Evolutionary conservation across 257 asterid species (phyloP), one percentile per base, ranked within the genome.

Genomic region (Osmanthus fragrans): DNA sequence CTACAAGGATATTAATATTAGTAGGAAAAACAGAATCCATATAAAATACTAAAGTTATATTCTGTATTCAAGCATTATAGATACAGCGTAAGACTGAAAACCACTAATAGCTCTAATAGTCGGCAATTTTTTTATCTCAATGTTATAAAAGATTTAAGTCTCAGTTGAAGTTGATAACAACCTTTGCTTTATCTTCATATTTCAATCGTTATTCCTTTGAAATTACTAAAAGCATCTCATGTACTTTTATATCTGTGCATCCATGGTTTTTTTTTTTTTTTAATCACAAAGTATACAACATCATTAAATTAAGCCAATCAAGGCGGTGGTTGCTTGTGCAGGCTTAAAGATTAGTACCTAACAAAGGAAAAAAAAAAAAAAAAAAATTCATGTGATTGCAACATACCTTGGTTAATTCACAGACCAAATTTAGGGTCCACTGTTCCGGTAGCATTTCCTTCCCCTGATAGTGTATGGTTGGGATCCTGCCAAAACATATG

Each of bases 401-500:
- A 76, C 77, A 66, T 77, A 76, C 56, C 76, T 75, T 12, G 74
- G 67, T 58, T 71, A 40, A 58, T 80, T 92, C 87, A 88, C 18
- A 84, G 72, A 33, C 89, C 73, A 82, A 85, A 81, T 30, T 89
- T 90, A 34, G 94, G 92, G 60, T 89, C 96, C 80, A 91, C 84
- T 30, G 91, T 89, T 67, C 98, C 97, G 5, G 91, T 45, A 80
- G 96, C 88, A 81, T 87, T 94, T 84, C 97, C 97, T 85, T 94
- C 98, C 39, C 92, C 96, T 4, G 93, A 83, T 64, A 92, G 77
- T 54, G 87, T 79, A 71, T 88, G 91, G 58, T 91, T 89, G 1
- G 97, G 98, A 80, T 92, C 97, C 98, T 94, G 87, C 80, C 39
- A 76, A 65, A 71, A 30, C 5, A 58, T 16, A 60, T 64, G 18